These are phyloP conservation scores for Centrapalus pauciflorus DNA, from an alignment of 129 eudicot genomes.

Conservation along the genomic window DNA sequence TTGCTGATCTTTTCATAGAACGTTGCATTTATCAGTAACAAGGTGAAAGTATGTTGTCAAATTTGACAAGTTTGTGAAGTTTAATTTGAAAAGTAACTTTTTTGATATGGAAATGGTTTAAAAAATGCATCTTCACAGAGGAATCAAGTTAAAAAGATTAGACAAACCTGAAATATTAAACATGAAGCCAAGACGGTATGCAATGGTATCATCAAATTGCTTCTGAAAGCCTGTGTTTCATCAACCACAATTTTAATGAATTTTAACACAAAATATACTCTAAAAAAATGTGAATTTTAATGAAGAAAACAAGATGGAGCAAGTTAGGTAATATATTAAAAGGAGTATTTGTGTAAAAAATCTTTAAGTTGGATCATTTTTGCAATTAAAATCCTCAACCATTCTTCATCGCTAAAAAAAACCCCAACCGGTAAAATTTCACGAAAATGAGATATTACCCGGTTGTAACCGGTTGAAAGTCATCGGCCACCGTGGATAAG, in stretches of 20 bases:
- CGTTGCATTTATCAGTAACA: too few species aligned
- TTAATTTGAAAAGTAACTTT: not conserved
- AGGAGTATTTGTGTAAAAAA: not conserved
- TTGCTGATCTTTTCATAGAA: too few species aligned
- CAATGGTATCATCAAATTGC: slow-evolving; percentile 80
- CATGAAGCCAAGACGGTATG: slow-evolving; percentile 69
- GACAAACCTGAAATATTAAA: slow-evolving; percentile 69
- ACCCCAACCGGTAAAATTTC: too few species aligned
- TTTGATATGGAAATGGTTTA: not conserved
- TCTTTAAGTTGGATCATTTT: too few species aligned
- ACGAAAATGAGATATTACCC: too few species aligned
- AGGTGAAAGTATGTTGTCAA: too few species aligned
- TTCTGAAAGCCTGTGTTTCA: slow-evolving; percentile 73
- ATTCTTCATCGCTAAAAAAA: too few species aligned
- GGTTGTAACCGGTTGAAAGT: too few species aligned
- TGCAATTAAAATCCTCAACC: too few species aligned
- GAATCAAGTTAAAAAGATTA: not conserved
- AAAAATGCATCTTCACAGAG: not conserved
- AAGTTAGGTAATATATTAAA: not conserved
- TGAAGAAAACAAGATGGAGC: not conserved
- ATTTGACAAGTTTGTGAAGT: too few species aligned
- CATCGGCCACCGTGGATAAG: too few species aligned
- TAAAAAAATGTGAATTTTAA: not conserved
- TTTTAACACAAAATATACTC: not conserved
- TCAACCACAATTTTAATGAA: not conserved